Percentiles rank a stretch among this genome's conserved stretches.
Evolutionary conservation across 1,139 yeast genomes (phyloP).

Genomic region (Hemisphaericaspora xylofermentans): DNA sequence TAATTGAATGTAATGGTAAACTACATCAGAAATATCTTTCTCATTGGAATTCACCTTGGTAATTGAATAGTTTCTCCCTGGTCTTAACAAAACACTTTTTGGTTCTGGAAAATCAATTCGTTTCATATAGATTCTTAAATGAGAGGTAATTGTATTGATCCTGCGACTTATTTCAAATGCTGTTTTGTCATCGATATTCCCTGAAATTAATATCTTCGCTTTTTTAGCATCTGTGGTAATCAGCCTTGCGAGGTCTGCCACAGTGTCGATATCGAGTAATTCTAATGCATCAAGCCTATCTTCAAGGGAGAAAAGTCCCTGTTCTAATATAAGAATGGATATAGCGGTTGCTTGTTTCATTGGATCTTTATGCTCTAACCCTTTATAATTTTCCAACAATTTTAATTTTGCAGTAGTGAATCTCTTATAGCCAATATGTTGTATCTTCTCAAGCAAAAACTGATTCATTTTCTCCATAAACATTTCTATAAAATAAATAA

Average conservation of each 20-base stretch:
- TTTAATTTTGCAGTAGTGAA: slow-evolving; percentile 45
- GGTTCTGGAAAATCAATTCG: slow-evolving; percentile 9
- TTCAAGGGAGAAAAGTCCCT: slow-evolving; percentile 48
- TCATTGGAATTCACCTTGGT: slow-evolving; percentile 26
- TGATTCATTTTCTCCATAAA: slow-evolving; percentile 21
- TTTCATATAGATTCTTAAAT: slow-evolving; percentile 10
- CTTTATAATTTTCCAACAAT: slow-evolving; percentile 43
- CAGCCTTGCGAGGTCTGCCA: slow-evolving; percentile 19
- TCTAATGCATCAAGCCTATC: slow-evolving; percentile 46
- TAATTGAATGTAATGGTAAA: slow-evolving; percentile 54
- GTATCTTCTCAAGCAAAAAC: slow-evolving; percentile 13
- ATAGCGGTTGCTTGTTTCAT: slow-evolving; percentile 47
- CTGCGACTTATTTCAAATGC: slow-evolving; percentile 15
- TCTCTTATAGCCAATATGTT: slow-evolving; percentile 23
- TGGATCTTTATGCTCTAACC: slow-evolving; percentile 37
- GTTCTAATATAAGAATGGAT: slow-evolving; percentile 51
- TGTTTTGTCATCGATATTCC: slow-evolving; percentile 31
- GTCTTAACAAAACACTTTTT: slow-evolving; percentile 33
- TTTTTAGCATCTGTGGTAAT: slow-evolving; percentile 28
- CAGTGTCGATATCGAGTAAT: slow-evolving; percentile 20
- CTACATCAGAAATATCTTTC: slow-evolving; percentile 49
- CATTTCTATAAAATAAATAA: slow-evolving; percentile 25
- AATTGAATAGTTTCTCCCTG: slow-evolving; percentile 33
- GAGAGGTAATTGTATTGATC: slow-evolving; percentile 17
- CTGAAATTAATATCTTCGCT: slow-evolving; percentile 47